Conservation (phyloP, 305 asterid species). For the Euphrasia arctica region DNA sequence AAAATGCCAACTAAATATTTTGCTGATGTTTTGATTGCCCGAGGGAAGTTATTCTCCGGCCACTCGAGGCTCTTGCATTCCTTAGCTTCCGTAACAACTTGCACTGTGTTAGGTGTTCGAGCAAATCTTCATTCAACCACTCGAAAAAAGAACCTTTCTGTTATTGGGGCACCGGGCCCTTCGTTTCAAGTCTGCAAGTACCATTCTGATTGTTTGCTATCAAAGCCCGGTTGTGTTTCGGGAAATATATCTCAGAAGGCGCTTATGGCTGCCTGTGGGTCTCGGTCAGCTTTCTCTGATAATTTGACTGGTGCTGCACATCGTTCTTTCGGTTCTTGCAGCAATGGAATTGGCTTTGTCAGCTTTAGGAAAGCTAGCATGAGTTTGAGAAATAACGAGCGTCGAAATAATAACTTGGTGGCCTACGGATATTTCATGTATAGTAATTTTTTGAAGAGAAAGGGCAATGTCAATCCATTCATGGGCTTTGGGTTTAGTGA, state of each 20-base stretch:
- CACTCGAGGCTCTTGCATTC: slow-evolving; percentile 40
- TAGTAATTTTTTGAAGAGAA: slow-evolving; percentile 52
- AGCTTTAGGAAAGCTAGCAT: too few species aligned
- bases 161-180: slow-evolving; percentile 46
- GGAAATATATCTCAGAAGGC: too few species aligned
- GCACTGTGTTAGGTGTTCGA: slow-evolving; percentile 71
- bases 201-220: slow-evolving; percentile 35
- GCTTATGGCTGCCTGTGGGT: too few species aligned
- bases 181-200: slow-evolving; percentile 50
- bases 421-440: slow-evolving; percentile 46
- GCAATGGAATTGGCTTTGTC: too few species aligned
- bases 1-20: slow-evolving; percentile 65
- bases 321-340: too few species aligned
- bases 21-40: slow-evolving; percentile 46
- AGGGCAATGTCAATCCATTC: slow-evolving; percentile 38
- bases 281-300: too few species aligned
- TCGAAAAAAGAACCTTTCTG: slow-evolving; percentile 57
- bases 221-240: too few species aligned
- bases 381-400: background rate
- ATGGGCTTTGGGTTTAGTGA: slow-evolving; percentile 53
- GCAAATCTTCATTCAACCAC: slow-evolving; percentile 53
- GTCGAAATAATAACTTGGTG: slow-evolving; percentile 39
- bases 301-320: too few species aligned
- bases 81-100: slow-evolving; percentile 39
- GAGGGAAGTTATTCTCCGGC: slow-evolving; percentile 49